Base-by-base conservation (phyloP, 148 eudicot genomes). In the Salicornia ramosissima region DNA sequence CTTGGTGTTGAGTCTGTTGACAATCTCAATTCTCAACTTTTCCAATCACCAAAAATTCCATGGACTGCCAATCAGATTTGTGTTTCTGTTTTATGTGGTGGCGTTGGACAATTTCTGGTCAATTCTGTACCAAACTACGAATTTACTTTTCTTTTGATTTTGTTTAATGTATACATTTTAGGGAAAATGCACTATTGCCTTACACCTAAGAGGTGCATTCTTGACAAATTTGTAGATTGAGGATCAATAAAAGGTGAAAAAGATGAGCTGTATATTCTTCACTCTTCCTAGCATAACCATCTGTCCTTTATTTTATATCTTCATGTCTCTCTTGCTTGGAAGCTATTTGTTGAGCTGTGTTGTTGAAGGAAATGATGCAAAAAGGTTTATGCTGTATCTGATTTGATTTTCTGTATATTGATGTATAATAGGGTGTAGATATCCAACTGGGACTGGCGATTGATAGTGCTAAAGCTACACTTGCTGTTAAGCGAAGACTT, bases 391-490 rank as follows among this genome's bases (percentile, higher is more conserved):
- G 54, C 56, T 12, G 42, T 59, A n/a, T 49, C 6, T 70, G 31
- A 36, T 56, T 15, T 22, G 21, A 64, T 24, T 42, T 21, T 40
- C n/a, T 24, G 16, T 40, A 25, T n/a, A 34, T 30, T 67, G 72
- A 47, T 73, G 18, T 45, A 42, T 68, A 30, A n/a, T 47, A 78
- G 81, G 81, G 81, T 54, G 81, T 78, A 21, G 81, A 94, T 80
- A 86, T 94, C 66, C 99, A 94, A 85, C 93, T 94, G 72, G 99
- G 99, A 67, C 81, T 94, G 81, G 99, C 99, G 66, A 87, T 94
- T 65, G 99, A 94, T 63, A 94, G 99, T 77, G 82, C 97, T 19
- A 94, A 94, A 75, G 99, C 99, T 71, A 94, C 99, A 51, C 93
- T 94, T 68, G 99, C 99, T 52, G 99, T 94, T 58, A 94, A 94